These are phyloP conservation scores for Aspergillus felis DNA, from an alignment of 2,329 filamentous ascomycete genomes.

Conservation along the genomic window DNA sequence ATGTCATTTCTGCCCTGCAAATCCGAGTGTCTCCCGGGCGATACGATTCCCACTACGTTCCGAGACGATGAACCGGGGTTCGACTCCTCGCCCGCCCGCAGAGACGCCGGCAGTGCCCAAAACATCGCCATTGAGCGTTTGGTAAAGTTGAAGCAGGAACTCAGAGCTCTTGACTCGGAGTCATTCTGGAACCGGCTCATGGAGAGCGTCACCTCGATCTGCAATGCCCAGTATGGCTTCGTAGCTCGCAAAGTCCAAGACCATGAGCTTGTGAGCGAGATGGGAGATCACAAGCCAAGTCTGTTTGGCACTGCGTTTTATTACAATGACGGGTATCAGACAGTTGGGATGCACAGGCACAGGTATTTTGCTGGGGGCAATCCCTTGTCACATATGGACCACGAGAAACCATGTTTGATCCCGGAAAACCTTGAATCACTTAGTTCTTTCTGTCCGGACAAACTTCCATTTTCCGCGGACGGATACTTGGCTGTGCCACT, in stretches of 20 bases:
- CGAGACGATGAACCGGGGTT: slow-evolving; percentile 22
- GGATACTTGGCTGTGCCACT: slow-evolving; percentile 65
- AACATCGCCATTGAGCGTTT: slow-evolving; percentile 59
- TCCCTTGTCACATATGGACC: slow-evolving; percentile 65
- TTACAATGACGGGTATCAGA: slow-evolving; percentile 57
- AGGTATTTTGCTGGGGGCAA: slow-evolving; percentile 63
- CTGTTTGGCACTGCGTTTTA: slow-evolving; percentile 65
- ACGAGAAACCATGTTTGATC: slow-evolving; percentile 68
- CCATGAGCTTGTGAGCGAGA: slow-evolving; percentile 58
- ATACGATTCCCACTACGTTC: slow-evolving; percentile 17
- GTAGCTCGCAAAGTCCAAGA: slow-evolving; percentile 61
- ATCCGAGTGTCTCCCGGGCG: slow-evolving; percentile 25
- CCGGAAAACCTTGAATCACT: slow-evolving; percentile 59
- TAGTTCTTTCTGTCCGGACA: slow-evolving; percentile 57
- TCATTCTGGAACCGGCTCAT: slow-evolving; percentile 63
- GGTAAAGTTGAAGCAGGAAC: slow-evolving; percentile 54
- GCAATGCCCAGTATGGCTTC: slow-evolving; percentile 64
- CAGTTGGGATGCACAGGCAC: slow-evolving; percentile 53
- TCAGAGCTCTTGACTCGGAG: slow-evolving; percentile 52
- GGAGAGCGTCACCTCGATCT: slow-evolving; percentile 60
- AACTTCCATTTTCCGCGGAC: slow-evolving; percentile 58
- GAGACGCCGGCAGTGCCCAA: slow-evolving; percentile 47
- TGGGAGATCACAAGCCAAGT: slow-evolving; percentile 59
- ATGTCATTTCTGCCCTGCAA: slow-evolving; percentile 29
- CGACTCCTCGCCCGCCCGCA: slow-evolving; percentile 18